Evolutionary conservation across 108 stramenopile genomes (phyloP), one percentile per base, ranked within the genome.

Genomic region (Schizochytrium sp.): DNA sequence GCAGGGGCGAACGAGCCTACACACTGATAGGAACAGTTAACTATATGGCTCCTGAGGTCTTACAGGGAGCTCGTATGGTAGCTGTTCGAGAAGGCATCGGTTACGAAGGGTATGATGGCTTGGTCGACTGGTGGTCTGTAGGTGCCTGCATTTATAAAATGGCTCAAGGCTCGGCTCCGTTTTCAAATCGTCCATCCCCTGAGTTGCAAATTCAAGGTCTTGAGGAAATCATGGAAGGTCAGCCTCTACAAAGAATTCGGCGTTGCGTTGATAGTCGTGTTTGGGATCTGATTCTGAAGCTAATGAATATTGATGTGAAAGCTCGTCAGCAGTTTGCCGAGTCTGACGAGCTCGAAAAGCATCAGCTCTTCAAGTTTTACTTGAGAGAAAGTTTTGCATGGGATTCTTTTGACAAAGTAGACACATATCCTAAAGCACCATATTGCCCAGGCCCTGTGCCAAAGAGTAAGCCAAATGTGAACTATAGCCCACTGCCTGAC

Each of bases 11-110:
- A 53, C 47, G 76, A 56, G 55, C 76, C 10, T 55, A 40, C 38
- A 83, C 76, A 40, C 53, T 83, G 5, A 55, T 83, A 15, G 76
- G 76, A 8, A 83, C 76, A 50, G 76, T 83, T 53, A 49, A 83
- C 47, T 83, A 83, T 28, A 83, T 83, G 76, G 76, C 76, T 28
- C 76, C 76, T 13, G 76, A 83, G 47, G 55, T 83, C 55, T 40
- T 55, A 47, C 2, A 10, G 47, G 50, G 53, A 1, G 64, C 64
- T 15, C 15, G 12, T 44, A 69, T 69, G 64, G 44, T 44, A 5
- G 50, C 15, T 5, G 28, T 83, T 10, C 45, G 55, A 46, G 7
- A 12, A 38, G 50, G 28, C 53, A 50, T 2, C 10, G 76, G 53
- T 40, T 83, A 83, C 2, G 76, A 49, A 8, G 76, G 76, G 5